Evolutionary conservation across 2,329 filamentous ascomycete species (phyloP), one percentile per base, ranked within the genome.

Genomic region (Fusarium abutilonis): DNA sequence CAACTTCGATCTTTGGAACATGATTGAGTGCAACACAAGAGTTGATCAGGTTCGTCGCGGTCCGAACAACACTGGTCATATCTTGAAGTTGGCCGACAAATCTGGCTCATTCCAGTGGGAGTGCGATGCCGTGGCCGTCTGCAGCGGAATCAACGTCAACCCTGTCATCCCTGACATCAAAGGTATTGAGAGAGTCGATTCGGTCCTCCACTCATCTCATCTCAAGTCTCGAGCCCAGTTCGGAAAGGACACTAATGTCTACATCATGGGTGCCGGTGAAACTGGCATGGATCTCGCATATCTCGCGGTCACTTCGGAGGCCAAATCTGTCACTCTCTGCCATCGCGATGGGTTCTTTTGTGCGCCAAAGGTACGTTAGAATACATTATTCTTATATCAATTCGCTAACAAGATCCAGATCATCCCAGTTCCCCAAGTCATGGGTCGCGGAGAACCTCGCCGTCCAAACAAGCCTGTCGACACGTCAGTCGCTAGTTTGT

Each of bases 91-190:
- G 9, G 21, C 60, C 14, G 36, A 15, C 5, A 64, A 54, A 9
- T 17, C 29, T 6, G 35, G 53, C 1, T 47, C 51, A 0, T 66
- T 49, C 6, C 41, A 60, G 8, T 77, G 75, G 74, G 47, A 68
- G 4, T 82, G 79, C 43, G 79, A 82, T 65, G 79, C 78, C 4
- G 72, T 82, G 9, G 80, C 79, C 13, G 56, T 82, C 1, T 82
- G 80, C 63, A 77, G 77, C 0, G 80, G 80, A 0, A 68, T 82
- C 19, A 76, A 82, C 48, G 76, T 77, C n/a, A 66, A 69, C 9
- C 79, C 79, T 4, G 70, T 71, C 19, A 75, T 79, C 4, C 77
- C 79, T 0, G 9, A 67, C 2, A 72, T 82, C 28, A 41, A 71
- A 7, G 80, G 80, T 1, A 70, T 80, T 13, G 73, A 77, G 2